Conservation (phyloP, 2,329 filamentous ascomycete species). For the Boeremia lycopersici region DNA sequence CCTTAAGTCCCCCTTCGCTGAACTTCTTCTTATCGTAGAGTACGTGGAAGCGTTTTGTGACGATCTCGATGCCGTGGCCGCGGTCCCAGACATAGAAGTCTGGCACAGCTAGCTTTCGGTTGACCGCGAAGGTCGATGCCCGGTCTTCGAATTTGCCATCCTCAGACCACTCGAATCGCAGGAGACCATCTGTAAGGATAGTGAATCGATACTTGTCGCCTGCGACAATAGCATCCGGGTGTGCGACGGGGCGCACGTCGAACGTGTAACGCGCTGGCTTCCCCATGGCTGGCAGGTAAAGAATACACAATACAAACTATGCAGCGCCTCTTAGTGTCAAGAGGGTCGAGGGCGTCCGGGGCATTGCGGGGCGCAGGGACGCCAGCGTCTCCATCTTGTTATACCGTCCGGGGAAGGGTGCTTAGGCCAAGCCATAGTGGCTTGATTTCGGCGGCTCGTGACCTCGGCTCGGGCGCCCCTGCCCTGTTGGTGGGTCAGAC, state of each 20-base stretch:
- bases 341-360: conserved; percentile 15
- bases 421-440: conserved; percentile 31
- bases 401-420: conserved; percentile 31
- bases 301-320: conserved; percentile 16
- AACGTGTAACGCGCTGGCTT: conserved; percentile 51
- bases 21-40: conserved; percentile 65
- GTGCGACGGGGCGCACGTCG: conserved; percentile 52
- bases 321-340: conserved; percentile 12
- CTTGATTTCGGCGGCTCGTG: conserved; percentile 33
- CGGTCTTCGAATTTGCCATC: conserved; percentile 67
- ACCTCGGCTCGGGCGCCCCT: conserved; percentile 27
- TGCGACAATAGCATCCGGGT: conserved; percentile 53
- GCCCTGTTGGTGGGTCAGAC: conserved; percentile 26
- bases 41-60: conserved; percentile 61
- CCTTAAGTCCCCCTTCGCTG: conserved; percentile 56
- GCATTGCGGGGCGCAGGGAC: conserved; percentile 28
- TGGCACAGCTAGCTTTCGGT: conserved; percentile 57
- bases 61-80: conserved; percentile 59
- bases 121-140: conserved; percentile 66
- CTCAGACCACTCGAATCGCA: conserved; percentile 67
- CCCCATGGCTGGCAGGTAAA: conserved; percentile 28
- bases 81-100: conserved; percentile 57
- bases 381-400: conserved; percentile 27
- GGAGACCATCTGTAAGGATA: conserved; percentile 60
- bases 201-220: conserved; percentile 65